phyloP scores from a whole-genome alignment of 192 early-diverging fungal species.

The Coemansia sp. region DNA sequence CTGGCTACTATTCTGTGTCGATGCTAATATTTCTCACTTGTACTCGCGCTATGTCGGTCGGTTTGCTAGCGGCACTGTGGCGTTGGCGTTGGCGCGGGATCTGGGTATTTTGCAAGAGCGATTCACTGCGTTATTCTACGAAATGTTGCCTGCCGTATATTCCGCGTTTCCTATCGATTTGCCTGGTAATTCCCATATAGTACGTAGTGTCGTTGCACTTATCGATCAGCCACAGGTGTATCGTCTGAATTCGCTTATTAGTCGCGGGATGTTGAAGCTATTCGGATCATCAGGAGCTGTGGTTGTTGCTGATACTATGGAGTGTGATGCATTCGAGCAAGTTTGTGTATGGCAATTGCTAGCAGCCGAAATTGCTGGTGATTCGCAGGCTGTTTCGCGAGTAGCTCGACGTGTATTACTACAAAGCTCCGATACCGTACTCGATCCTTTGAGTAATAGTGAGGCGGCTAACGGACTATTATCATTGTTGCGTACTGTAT shows the following conservation, averaged over 20 bases:
- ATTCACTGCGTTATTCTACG: constrained; percentile 50
- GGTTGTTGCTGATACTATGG: constrained; percentile 33
- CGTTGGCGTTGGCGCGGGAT: constrained; percentile 50
- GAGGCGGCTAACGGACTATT: constrained; percentile 58
- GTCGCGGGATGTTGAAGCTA: constrained; percentile 21
- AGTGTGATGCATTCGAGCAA: constrained; percentile 60
- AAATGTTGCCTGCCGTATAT: constrained; percentile 36
- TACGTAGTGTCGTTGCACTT: constrained; percentile 42
- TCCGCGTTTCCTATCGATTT: constrained; percentile 41
- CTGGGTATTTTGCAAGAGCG: constrained; percentile 54
- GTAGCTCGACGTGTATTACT: constrained; percentile 29
- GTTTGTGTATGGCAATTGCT: constrained; percentile 64
- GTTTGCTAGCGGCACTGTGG: constrained; percentile 25
- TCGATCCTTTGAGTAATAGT: constrained; percentile 33
- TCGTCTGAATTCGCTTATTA: constrained; percentile 28
- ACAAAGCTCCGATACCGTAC: background rate
- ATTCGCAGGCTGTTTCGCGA: background rate
- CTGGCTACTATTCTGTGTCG: constrained; percentile 24
- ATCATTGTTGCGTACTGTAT: constrained; percentile 45
- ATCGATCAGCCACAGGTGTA: constrained; percentile 61
- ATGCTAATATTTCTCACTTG: background rate
- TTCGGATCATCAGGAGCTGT: constrained; percentile 25
- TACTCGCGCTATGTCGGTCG: constrained; percentile 21
- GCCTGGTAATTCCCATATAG: constrained; percentile 32
- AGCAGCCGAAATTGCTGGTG: constrained; percentile 46